Evolutionary conservation across 139 green algal genomes (phyloP).

Genomic region (Chlorella sp.): DNA sequence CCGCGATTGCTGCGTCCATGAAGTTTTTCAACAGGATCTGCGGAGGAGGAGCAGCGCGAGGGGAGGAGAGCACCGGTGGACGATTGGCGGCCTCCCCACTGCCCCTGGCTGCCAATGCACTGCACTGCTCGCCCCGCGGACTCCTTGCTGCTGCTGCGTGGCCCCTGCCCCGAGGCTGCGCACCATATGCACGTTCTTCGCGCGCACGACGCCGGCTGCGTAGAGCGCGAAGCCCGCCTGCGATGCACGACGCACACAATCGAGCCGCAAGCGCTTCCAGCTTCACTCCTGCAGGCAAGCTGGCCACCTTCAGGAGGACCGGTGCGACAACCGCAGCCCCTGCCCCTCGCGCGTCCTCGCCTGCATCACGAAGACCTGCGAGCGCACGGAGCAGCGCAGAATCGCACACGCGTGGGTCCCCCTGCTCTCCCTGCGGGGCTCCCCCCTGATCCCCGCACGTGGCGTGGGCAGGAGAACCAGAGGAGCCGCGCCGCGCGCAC

Average conservation of each 20-base stretch:
- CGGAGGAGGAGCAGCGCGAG: background rate
- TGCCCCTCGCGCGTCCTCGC: background rate
- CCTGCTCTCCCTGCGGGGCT: too few species aligned
- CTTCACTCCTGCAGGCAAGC: slow-evolving; percentile 1
- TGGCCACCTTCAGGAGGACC: background rate
- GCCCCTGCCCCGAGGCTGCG: background rate
- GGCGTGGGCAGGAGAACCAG: too few species aligned
- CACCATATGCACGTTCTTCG: slow-evolving; percentile 23
- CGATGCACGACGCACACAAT: too few species aligned
- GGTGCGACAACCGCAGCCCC: too few species aligned
- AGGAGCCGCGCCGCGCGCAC: background rate
- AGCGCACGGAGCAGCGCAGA: background rate
- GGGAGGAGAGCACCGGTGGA: background rate
- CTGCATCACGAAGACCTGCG: slow-evolving; percentile 27
- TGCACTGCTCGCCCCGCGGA: too few species aligned
- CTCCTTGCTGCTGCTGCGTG: background rate
- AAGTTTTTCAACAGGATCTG: slow-evolving; percentile 27
- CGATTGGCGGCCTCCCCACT: background rate
- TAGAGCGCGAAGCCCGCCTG: slow-evolving; percentile 22
- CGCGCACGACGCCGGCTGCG: slow-evolving; percentile 20
- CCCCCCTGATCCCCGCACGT: too few species aligned
- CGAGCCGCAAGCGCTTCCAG: too few species aligned
- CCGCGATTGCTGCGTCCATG: slow-evolving; percentile 31
- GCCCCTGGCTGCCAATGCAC: too few species aligned
- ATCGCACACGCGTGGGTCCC: background rate